Evolutionary conservation across 2,329 filamentous ascomycete species (phyloP).

Genomic region (Zalaria obscura): DNA sequence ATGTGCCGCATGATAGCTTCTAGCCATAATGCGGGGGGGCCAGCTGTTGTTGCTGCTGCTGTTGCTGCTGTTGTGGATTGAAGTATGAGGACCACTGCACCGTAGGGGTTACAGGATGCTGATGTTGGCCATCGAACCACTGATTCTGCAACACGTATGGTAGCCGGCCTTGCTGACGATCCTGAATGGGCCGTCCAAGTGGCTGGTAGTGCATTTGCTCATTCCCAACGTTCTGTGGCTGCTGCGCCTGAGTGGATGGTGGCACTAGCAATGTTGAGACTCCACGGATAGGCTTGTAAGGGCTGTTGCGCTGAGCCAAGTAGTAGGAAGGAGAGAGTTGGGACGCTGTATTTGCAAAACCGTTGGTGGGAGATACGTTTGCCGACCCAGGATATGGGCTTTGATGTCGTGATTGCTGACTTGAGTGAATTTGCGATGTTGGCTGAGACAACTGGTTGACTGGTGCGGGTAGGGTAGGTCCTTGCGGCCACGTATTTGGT

Average conservation of each 20-base stretch:
- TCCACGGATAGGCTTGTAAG: conserved; percentile 79
- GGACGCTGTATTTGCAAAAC: conserved; percentile 36
- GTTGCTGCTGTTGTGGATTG: background rate
- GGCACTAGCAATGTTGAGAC: conserved; percentile 87
- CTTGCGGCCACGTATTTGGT: conserved; percentile 37
- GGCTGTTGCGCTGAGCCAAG: conserved; percentile 75
- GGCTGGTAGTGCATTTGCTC: conserved; percentile 39
- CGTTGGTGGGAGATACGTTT: conserved; percentile 55
- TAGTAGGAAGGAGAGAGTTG: conserved; percentile 80
- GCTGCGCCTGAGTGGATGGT: conserved; percentile 63
- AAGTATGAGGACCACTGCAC: conserved; percentile 15
- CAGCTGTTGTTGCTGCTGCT: background rate
- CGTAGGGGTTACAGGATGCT: conserved; percentile 16
- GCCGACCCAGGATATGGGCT: conserved; percentile 40
- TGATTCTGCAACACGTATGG: conserved; percentile 24
- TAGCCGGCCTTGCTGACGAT: conserved; percentile 28
- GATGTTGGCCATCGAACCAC: conserved; percentile 17
- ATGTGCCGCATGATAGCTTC: no score
- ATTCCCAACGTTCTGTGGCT: conserved; percentile 26
- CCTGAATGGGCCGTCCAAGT: conserved; percentile 30
- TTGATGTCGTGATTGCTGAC: conserved; percentile 31
- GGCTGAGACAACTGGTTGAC: conserved; percentile 10
- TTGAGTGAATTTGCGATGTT: conserved; percentile 7
- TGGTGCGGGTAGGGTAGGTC: conserved; percentile 16
- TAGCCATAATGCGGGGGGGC: no score